Evolutionary conservation across 2,329 filamentous ascomycete genomes (phyloP).

Genomic region (Fusarium devonianum): DNA sequence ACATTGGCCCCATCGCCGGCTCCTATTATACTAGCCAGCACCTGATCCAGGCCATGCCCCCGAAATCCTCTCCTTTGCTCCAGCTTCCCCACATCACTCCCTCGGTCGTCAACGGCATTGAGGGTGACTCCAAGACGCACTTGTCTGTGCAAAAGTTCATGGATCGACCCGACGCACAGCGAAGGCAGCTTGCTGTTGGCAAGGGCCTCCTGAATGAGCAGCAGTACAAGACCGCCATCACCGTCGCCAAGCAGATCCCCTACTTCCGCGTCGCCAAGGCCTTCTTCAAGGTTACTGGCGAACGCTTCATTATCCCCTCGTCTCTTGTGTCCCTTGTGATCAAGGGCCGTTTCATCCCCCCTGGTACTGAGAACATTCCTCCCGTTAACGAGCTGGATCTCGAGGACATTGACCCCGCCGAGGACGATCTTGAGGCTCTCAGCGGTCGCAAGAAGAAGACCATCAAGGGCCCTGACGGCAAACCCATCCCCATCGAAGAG

Average conservation of each 20-base stretch:
- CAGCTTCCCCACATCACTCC: constrained; percentile 89
- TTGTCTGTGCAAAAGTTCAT: constrained; percentile 87
- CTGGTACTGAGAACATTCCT: constrained; percentile 78
- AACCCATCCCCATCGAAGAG: constrained; percentile 63
- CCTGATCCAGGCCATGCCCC: constrained; percentile 87
- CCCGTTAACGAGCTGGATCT: constrained; percentile 79
- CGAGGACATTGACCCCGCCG: constrained; percentile 89
- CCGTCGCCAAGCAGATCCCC: constrained; percentile 84
- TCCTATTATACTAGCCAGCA: constrained; percentile 85
- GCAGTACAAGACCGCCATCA: constrained; percentile 78
- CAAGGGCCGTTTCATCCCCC: constrained; percentile 92
- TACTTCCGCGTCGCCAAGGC: constrained; percentile 85
- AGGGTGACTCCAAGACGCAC: constrained; percentile 78
- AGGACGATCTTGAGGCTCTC: constrained; percentile 88
- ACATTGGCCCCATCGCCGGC: constrained; percentile 80
- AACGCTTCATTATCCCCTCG: constrained; percentile 89
- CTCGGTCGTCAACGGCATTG: constrained; percentile 68
- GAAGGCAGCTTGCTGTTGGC: constrained; percentile 75
- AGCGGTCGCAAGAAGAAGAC: constrained; percentile 77
- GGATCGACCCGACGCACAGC: constrained; percentile 77
- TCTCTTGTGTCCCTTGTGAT: constrained; percentile 94
- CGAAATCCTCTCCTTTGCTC: constrained; percentile 83
- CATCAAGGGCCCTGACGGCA: constrained; percentile 67
- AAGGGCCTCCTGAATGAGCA: constrained; percentile 73
- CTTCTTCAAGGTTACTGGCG: constrained; percentile 98